Evolutionary conservation across 2,329 filamentous ascomycete genomes (phyloP).

Genomic region (Claviceps sp.): DNA sequence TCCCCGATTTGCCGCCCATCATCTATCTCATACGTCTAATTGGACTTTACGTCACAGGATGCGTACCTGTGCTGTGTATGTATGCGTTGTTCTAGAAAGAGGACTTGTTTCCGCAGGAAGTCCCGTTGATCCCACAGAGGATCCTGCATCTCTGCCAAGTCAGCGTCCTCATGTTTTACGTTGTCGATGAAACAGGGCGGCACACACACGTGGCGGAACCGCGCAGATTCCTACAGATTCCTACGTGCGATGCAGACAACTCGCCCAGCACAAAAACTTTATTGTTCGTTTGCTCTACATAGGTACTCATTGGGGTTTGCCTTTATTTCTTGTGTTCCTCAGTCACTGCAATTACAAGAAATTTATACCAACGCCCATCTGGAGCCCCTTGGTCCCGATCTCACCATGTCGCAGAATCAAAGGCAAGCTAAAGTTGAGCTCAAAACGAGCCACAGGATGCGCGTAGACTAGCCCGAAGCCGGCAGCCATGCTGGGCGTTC

Average conservation of each 20-base stretch:
- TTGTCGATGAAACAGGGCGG: neutral
- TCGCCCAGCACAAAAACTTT: no score
- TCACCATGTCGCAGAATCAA: slow-evolving; percentile 71
- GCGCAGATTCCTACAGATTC: neutral
- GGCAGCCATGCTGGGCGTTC: slow-evolving; percentile 71
- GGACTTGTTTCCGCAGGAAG: neutral
- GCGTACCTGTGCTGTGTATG: no score
- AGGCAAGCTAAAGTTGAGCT: slow-evolving; percentile 89
- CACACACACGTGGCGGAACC: neutral
- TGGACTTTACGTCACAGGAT: no score
- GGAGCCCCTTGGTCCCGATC: slow-evolving; percentile 77
- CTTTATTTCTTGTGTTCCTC: neutral
- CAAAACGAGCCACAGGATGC: slow-evolving; percentile 83
- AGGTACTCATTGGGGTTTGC: neutral
- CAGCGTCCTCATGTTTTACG: no score
- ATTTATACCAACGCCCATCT: slow-evolving; percentile 92
- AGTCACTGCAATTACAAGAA: slow-evolving; percentile 53
- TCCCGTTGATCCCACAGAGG: neutral
- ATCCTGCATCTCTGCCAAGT: no score
- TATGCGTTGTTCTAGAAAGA: no score
- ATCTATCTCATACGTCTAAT: no score
- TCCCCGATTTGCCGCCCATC: no score
- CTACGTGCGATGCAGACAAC: no score
- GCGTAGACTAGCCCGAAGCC: slow-evolving; percentile 89
- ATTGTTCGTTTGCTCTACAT: neutral